Conservation (phyloP, 192 early-diverging fungal genomes). For the Coemansia reversa region DNA sequence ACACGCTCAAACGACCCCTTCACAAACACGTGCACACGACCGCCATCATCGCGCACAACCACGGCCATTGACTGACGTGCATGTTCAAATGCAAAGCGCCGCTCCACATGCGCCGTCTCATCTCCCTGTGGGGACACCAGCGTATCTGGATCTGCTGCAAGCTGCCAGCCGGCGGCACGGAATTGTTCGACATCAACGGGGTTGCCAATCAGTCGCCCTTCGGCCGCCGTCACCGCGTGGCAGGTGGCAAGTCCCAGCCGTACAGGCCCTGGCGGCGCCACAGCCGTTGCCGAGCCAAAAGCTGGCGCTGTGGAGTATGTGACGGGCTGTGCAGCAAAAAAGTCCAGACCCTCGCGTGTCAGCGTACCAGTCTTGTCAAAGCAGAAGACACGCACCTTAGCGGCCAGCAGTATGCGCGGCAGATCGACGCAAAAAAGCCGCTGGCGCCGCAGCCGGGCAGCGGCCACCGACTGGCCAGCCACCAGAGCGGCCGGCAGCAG, state of each 20-base stretch:
- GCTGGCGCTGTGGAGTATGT: slow-evolving; percentile 8
- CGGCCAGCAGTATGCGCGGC: slow-evolving; percentile 68
- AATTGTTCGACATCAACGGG: slow-evolving; percentile 82
- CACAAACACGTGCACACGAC: slow-evolving; percentile 63
- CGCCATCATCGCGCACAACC: slow-evolving; percentile 59
- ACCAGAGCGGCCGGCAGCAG: slow-evolving; percentile 73
- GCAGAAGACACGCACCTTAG: slow-evolving; percentile 75
- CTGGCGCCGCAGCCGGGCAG: slow-evolving; percentile 60
- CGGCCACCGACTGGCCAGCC: slow-evolving; percentile 70
- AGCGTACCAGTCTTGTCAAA: slow-evolving; percentile 82
- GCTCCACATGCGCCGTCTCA: slow-evolving; percentile 55
- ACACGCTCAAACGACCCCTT: slow-evolving; percentile 83
- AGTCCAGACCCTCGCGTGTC: slow-evolving; percentile 72
- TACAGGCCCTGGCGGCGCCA: slow-evolving; percentile 24
- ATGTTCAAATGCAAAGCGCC: slow-evolving; percentile 78
- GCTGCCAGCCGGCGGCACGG: slow-evolving; percentile 58
- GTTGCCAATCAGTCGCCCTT: slow-evolving; percentile 65
- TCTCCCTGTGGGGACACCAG: slow-evolving; percentile 35
- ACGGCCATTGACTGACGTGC: slow-evolving; percentile 74
- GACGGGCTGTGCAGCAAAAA: slow-evolving; percentile 52
- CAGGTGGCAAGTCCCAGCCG: slow-evolving; percentile 60
- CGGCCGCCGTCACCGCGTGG: slow-evolving; percentile 63
- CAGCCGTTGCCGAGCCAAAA: slow-evolving; percentile 22
- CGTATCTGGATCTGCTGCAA: slow-evolving; percentile 55
- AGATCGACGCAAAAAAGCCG: slow-evolving; percentile 75